These are phyloP conservation scores for Xerocomellus amylosporus DNA, from an alignment of 768 basidiomycete species.

Conservation along the genomic window DNA sequence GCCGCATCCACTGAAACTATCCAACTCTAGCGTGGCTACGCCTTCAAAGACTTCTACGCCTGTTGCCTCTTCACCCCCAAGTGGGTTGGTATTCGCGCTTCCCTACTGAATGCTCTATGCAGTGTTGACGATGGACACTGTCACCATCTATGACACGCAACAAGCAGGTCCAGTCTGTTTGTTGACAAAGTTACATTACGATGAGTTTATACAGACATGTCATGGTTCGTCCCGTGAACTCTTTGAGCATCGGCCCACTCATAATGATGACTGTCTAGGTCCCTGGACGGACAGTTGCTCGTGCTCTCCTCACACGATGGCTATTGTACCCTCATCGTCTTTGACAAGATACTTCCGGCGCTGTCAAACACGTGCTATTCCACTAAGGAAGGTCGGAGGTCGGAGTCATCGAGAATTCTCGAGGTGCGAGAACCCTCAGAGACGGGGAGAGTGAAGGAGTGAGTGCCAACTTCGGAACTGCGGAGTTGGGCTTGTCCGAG, in stretches of 20 bases:
- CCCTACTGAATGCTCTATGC: slow-evolving; percentile 95
- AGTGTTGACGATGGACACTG: slow-evolving; percentile 93
- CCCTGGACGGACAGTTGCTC: slow-evolving; percentile 90
- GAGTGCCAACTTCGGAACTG: too few species aligned
- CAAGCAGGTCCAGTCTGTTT: slow-evolving; percentile 90
- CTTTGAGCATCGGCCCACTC: slow-evolving; percentile 2
- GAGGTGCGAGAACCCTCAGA: too few species aligned
- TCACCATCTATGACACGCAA: slow-evolving; percentile 95
- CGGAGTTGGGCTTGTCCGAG: too few species aligned
- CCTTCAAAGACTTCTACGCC: slow-evolving; percentile 23
- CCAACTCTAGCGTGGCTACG: slow-evolving; percentile 10
- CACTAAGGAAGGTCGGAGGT: too few species aligned
- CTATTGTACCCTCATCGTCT: slow-evolving; percentile 92
- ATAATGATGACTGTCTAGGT: slow-evolving; percentile 53
- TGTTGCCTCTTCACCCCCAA: slow-evolving; percentile 43
- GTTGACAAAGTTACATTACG: slow-evolving; percentile 93
- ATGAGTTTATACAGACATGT: slow-evolving; percentile 96
- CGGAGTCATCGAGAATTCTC: too few species aligned
- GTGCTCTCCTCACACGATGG: slow-evolving; percentile 92
- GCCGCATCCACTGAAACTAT: slow-evolving; percentile 11
- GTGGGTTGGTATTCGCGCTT: slow-evolving; percentile 75
- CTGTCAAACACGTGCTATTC: too few species aligned
- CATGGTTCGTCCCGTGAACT: slow-evolving; percentile 62
- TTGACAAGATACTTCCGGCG: slow-evolving; percentile 89
- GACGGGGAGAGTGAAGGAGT: too few species aligned